Percentiles rank a stretch among this genome's conserved stretches.
These are phyloP conservation scores for Samsoniella hepiali DNA, from an alignment of 2,329 filamentous ascomycete genomes.

Conservation along the genomic window DNA sequence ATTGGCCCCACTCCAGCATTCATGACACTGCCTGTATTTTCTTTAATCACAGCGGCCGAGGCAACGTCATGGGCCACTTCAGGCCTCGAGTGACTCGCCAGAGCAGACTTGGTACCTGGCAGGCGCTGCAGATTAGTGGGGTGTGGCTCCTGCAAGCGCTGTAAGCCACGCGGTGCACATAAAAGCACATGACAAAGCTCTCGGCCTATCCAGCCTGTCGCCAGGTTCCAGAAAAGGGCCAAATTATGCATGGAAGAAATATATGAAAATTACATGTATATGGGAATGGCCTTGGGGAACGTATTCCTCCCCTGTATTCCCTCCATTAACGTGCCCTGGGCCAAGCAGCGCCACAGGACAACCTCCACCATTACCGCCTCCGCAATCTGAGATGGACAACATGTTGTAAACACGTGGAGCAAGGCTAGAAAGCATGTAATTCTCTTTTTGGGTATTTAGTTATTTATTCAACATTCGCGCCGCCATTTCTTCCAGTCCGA, in stretches of 20 bases:
- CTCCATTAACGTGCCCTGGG: no score
- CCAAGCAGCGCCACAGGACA: no score
- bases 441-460: no score
- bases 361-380: no score
- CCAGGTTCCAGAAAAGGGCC: background rate
- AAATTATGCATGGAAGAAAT: background rate
- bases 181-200: background rate
- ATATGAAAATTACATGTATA: no score
- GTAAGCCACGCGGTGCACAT: background rate
- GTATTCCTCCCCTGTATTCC: no score
- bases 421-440: background rate
- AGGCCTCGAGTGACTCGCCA: background rate
- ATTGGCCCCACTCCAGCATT: slow-evolving; percentile 2
- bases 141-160: background rate
- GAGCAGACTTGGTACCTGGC: background rate
- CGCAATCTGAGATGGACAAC: background rate
- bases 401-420: background rate
- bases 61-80: background rate
- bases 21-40: background rate
- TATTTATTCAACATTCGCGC: no score
- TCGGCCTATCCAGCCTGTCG: background rate
- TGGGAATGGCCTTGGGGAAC: no score
- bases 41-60: background rate
- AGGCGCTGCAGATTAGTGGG: background rate
- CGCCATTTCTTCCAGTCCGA: background rate